Conservation (phyloP, 768 basidiomycete genomes). For the Xerocomellus intermedius region DNA sequence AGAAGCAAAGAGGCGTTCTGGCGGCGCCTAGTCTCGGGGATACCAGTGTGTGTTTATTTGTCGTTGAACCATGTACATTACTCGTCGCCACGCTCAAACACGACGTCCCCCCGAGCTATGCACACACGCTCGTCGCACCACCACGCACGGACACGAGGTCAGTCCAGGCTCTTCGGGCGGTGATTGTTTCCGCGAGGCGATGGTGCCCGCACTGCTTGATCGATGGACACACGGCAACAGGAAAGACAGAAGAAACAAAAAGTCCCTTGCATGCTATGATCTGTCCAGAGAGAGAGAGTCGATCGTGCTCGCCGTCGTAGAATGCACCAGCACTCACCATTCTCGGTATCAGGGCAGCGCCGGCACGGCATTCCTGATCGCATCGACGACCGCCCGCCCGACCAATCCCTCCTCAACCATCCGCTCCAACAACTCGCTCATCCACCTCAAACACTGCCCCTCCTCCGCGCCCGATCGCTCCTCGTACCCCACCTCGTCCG, state of each 20-base stretch:
- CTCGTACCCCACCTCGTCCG: constrained; percentile 25
- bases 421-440: constrained; percentile 15
- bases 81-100: no score
- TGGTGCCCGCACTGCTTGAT: no score
- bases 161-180: no score
- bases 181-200: no score
- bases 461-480: background rate
- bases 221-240: no score
- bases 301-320: background rate
- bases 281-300: background rate
- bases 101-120: no score
- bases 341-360: background rate
- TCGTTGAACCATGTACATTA: background rate
- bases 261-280: background rate
- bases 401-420: constrained; percentile 18
- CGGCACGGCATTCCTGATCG: constrained; percentile 12
- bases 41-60: background rate
- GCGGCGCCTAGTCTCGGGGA: constrained; percentile 4
- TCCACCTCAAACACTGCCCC: constrained; percentile 18
- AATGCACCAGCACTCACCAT: constrained; percentile 1
- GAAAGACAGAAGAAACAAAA: background rate
- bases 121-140: no score
- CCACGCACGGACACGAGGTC: no score
- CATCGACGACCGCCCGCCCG: constrained; percentile 2
- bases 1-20: constrained; percentile 43